Evolutionary conservation across 345 rosid genomes (phyloP), one percentile per base, ranked within the genome.

Genomic region (Hibiscus trionum): DNA sequence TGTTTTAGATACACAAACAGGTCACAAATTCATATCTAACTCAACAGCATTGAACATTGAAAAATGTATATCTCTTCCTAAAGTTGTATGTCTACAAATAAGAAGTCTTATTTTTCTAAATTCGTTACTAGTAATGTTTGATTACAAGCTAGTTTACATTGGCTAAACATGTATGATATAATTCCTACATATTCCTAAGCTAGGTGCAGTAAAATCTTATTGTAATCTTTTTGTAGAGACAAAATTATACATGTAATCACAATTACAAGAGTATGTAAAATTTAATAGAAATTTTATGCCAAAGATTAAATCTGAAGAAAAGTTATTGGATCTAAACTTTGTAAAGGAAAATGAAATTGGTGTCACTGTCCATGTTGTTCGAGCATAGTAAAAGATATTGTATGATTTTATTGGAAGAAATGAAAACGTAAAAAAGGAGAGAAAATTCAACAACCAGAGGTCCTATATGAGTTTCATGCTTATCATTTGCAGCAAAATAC

Each of bases 401-500:
- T 35, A 35, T 35, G 37, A 35, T 35, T 35, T 35, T 5, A 35
- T 35, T 35, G 37, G 37, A 35, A 4, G 37, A 35, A 35, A 35
- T 35, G 7, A 35, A 35, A 35, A 35, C 7, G 37, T 0, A 21
- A 21, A 35, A 35, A 35, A 35, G 37, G 3, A 31, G 37, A 35
- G 7, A 35, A 35, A 35, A 35, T 35, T 96, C 91, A 21, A 96
- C 98, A 4, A 85, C 78, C 56, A 88, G 31, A n/a, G 93, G 88
- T 80, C 77, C 83, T 72, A 86, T 35, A 50, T 76, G 78, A 21
- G 79, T 52, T 33, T 70, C 21, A n/a, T 87, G 91, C 71, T 87
- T 89, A 66, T 83, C 97, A 72, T 88, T 95, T 21, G 80, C 67
- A 0, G 81, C 82, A 46, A 91, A 80, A 81, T 84, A 86, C 9